These are phyloP conservation scores for Fusarium sp. DNA, from an alignment of 2,329 filamentous ascomycete species.

Conservation along the genomic window DNA sequence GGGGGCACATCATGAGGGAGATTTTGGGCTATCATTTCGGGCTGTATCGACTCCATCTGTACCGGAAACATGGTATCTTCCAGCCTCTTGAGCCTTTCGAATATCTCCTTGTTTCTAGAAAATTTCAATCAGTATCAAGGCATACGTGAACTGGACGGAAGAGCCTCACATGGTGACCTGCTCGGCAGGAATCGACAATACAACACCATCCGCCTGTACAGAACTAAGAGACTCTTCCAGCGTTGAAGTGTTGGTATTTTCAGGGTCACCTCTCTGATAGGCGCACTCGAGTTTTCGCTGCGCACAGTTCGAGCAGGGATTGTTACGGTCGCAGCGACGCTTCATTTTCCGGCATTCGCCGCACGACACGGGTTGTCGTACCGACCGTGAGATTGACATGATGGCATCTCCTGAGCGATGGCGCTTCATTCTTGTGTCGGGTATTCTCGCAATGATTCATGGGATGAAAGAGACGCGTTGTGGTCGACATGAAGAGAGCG, in stretches of 20 bases:
- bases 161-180: background rate
- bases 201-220: background rate
- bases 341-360: conserved; percentile 1
- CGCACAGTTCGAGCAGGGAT: conserved; percentile 12
- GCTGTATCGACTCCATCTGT: background rate
- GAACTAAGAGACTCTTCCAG: no score
- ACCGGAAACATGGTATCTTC: background rate
- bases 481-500: background rate
- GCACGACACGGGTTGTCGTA: background rate
- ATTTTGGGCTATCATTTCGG: background rate
- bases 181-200: background rate
- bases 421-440: background rate
- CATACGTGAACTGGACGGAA: rapidly evolving
- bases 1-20: background rate
- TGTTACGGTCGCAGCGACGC: conserved; percentile 8
- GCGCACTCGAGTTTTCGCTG: background rate
- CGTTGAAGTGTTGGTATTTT: no score
- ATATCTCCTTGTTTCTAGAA: background rate
- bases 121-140: background rate
- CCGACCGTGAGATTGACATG: background rate
- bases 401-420: background rate
- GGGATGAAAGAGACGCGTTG: background rate
- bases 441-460: background rate
- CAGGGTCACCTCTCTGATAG: background rate
- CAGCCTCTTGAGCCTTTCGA: background rate